Evolutionary conservation across 78 protist species (phyloP).

Genomic region (Diacronema lutheri): DNA sequence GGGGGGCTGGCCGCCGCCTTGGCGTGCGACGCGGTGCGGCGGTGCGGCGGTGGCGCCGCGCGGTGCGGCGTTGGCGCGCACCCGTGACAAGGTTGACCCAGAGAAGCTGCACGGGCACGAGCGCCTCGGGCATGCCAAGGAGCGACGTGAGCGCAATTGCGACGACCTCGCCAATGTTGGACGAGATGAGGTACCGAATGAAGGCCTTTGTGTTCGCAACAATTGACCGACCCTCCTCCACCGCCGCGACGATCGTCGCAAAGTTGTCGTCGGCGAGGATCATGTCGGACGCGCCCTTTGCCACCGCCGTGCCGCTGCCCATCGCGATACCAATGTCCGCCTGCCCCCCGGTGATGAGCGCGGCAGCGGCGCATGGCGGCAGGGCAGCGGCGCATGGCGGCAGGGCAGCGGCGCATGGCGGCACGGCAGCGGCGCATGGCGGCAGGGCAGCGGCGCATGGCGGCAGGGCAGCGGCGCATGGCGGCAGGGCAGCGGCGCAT

Average conservation of each 20-base stretch:
- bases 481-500: too few relatives aligned
- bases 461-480: too few relatives aligned
- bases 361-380: too few relatives aligned
- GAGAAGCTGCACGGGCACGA: conserved; percentile 66
- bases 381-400: too few relatives aligned
- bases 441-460: too few relatives aligned
- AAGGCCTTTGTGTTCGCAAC: conserved; percentile 69
- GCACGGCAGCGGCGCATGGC: too few relatives aligned
- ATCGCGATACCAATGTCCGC: conserved; percentile 95
- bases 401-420: too few relatives aligned
- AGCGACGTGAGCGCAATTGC: conserved; percentile 40
- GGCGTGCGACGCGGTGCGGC: too few relatives aligned
- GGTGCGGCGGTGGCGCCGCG: too few relatives aligned
- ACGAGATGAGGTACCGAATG: conserved; percentile 74
- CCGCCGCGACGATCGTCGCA: conserved; percentile 88
- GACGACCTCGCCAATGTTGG: conserved; percentile 73
- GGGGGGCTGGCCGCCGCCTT: too few relatives aligned
- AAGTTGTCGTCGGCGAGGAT: conserved; percentile 96
- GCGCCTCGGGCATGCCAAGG: conserved; percentile 69
- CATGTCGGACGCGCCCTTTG: conserved; percentile 87
- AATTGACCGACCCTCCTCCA: conserved; percentile 84
- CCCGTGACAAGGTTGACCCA: conserved; percentile 80
- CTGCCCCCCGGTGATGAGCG: too few relatives aligned
- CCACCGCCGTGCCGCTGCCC: conserved; percentile 94
- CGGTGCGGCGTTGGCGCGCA: too few relatives aligned